phyloP scores from a whole-genome alignment of 352 stramenopile genomes.

The Pythium phragmiticola region DNA sequence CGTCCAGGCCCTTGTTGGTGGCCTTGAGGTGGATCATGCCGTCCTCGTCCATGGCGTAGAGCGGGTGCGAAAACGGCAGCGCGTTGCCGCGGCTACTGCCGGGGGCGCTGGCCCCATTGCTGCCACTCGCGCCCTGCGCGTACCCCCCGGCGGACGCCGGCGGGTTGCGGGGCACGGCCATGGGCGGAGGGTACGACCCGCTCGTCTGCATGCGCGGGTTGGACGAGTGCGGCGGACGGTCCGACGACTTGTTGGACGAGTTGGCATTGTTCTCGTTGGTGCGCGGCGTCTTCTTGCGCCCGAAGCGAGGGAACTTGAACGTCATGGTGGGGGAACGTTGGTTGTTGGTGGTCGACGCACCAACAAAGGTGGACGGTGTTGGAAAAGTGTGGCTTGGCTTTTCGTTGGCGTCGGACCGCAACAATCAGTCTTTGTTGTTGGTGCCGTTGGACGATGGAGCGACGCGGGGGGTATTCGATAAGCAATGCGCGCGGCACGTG shows the following conservation, averaged over 20 bases:
- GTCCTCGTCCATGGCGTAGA: constrained; percentile 83
- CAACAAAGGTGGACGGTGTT: no score
- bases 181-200: constrained; percentile 27
- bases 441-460: constrained; percentile 3
- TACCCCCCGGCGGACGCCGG: constrained; percentile 17
- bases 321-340: constrained; percentile 37
- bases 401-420: constrained; percentile 8
- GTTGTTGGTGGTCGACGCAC: neutral
- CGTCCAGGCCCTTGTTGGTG: constrained; percentile 76
- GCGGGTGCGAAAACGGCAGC: constrained; percentile 70
- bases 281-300: constrained; percentile 54
- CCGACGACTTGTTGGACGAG: constrained; percentile 27
- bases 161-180: constrained; percentile 20
- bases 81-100: constrained; percentile 27
- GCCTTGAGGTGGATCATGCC: constrained; percentile 87
- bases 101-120: constrained; percentile 10
- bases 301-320: constrained; percentile 71
- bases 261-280: constrained; percentile 45
- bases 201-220: constrained; percentile 26
- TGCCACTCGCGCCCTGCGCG: constrained; percentile 1
- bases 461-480: neutral
- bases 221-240: constrained; percentile 40
- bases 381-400: no score
- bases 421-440: no score
- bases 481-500: no score